Percentiles rank a stretch among this genome's conserved stretches.
Evolutionary conservation across 495 filamentous ascomycete species (phyloP).

Genomic region (Neurospora sublineolata): DNA sequence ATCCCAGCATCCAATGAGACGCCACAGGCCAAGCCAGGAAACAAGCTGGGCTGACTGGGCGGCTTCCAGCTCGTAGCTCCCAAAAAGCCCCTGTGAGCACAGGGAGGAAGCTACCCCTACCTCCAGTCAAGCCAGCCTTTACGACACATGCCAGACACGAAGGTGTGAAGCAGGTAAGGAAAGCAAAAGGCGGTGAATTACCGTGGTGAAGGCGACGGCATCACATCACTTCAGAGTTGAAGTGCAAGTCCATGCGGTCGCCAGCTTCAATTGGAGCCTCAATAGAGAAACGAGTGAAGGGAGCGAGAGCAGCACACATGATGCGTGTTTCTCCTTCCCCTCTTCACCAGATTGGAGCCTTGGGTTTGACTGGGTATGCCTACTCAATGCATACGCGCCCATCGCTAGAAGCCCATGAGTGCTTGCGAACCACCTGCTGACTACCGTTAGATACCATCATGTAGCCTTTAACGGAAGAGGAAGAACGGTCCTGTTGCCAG

Average conservation of each 20-base stretch:
- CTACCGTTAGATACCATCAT: not conserved
- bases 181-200: not conserved
- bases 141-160: not conserved
- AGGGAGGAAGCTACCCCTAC: not conserved
- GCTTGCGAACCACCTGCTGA: not conserved
- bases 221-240: not conserved
- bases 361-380: not conserved
- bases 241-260: not conserved
- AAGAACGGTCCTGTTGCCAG: not conserved
- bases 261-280: not conserved
- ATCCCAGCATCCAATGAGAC: not conserved
- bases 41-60: not conserved
- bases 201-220: not conserved
- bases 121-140: not conserved
- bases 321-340: not conserved
- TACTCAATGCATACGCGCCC: not conserved
- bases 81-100: not conserved
- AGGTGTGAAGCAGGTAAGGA: not conserved
- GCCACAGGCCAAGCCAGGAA: not conserved
- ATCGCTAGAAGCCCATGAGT: not conserved
- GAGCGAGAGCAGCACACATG: not conserved
- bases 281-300: not conserved
- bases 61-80: not conserved
- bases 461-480: not conserved
- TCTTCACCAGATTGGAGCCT: not conserved